phyloP scores from a whole-genome alignment of 23 red algal genomes.

The Agarophyton chilense region DNA sequence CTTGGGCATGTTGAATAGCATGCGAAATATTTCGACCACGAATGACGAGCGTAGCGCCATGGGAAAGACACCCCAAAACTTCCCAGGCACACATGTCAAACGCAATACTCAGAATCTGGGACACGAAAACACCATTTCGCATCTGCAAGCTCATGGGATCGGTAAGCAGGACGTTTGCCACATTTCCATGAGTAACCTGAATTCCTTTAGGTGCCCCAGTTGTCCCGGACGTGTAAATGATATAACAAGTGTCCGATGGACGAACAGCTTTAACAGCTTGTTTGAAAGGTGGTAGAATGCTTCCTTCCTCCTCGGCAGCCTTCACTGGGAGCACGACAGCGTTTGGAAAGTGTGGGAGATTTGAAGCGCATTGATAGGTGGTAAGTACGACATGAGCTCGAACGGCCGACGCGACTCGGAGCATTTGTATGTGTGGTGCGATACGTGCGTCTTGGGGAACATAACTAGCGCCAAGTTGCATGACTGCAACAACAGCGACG shows the following conservation, averaged over 20 bases:
- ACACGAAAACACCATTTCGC: neutral
- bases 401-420: slow-evolving; percentile 5
- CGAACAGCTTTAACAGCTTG: neutral
- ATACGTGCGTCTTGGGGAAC: slow-evolving; percentile 43
- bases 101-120: slow-evolving; percentile 44
- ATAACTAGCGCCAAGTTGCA: slow-evolving; percentile 36
- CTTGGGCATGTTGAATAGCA: slow-evolving; percentile 25
- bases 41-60: slow-evolving; percentile 30
- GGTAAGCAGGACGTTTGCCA: slow-evolving; percentile 63
- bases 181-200: slow-evolving; percentile 69
- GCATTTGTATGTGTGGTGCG: slow-evolving; percentile 14
- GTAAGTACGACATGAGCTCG: slow-evolving; percentile 22
- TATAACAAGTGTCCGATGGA: slow-evolving; percentile 29
- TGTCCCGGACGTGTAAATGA: slow-evolving; percentile 93
- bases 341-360: slow-evolving; percentile 9
- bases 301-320: neutral
- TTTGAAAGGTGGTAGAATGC: neutral
- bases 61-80: slow-evolving; percentile 26
- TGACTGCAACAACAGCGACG: slow-evolving; percentile 25
- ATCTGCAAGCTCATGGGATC: slow-evolving; percentile 26
- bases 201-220: slow-evolving; percentile 91
- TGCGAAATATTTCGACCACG: slow-evolving; percentile 19
- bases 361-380: neutral
- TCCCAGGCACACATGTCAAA: slow-evolving; percentile 63
- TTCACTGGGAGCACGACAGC: neutral